Evolutionary conservation across 169 alveolate genomes (phyloP).

Genomic region (Neospora caninum): DNA sequence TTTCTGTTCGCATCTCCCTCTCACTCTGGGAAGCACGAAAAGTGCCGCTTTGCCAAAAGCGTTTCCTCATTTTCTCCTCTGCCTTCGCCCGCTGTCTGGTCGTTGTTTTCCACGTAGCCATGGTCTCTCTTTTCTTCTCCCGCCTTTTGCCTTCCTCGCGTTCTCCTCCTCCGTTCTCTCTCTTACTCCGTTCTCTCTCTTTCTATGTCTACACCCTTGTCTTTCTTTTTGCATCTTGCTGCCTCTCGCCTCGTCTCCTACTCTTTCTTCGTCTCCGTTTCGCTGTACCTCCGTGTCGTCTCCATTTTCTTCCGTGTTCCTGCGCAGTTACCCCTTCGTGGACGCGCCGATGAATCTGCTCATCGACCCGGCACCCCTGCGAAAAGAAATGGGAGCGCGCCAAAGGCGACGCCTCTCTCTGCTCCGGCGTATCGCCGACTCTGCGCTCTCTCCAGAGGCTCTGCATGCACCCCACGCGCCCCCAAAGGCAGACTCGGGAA

Average conservation of each 20-base stretch:
- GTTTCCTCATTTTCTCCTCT: no score
- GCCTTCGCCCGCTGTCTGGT: no score
- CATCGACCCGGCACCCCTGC: not conserved
- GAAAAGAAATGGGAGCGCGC: not conserved
- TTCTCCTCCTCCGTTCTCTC: no score
- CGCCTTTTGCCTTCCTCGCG: no score
- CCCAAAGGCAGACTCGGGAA: not conserved
- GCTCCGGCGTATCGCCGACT: not conserved
- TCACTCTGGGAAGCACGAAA: no score
- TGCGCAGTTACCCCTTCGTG: conserved; percentile 32
- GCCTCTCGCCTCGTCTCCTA: not conserved
- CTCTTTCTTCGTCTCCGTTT: not conserved
- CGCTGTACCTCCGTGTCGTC: not conserved
- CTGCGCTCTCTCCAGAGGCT: not conserved
- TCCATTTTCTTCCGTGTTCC: not conserved
- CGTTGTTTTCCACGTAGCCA: no score
- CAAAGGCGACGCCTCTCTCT: not conserved
- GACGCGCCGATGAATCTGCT: conserved; percentile 39
- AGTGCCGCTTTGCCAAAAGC: no score
- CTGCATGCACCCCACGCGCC: not conserved
- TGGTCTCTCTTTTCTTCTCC: no score
- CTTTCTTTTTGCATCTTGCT: not conserved
- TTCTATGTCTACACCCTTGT: not conserved
- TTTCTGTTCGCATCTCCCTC: no score
- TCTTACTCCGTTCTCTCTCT: not conserved